Evolutionary conservation across 345 rosid genomes (phyloP).

Genomic region (Zanthoxylum bungeanum): DNA sequence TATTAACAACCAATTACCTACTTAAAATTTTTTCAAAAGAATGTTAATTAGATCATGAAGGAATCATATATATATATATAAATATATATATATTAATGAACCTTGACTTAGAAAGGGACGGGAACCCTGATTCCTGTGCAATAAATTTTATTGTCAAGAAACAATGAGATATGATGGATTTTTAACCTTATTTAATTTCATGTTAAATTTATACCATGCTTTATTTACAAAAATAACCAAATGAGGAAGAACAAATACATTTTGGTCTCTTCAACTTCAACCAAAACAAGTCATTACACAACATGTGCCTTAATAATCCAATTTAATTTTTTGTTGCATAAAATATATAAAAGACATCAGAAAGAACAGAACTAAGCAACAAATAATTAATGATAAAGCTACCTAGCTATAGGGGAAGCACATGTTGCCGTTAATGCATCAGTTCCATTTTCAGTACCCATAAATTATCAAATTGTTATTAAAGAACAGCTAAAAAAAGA

Average conservation of each 20-base stretch:
- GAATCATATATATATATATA: too few species aligned
- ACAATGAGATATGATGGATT: too few species aligned
- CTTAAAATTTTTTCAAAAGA: too few species aligned
- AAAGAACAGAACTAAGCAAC: slow-evolving; percentile 1
- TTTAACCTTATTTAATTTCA: too few species aligned
- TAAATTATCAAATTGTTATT: neutral
- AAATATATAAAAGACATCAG: neutral
- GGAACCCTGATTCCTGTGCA: too few species aligned
- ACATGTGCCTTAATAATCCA: neutral
- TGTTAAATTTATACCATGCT: too few species aligned
- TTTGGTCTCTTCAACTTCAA: neutral
- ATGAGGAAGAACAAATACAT: neutral
- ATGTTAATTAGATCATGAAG: too few species aligned
- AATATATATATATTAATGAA: too few species aligned
- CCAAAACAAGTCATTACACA: neutral
- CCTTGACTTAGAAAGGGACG: too few species aligned
- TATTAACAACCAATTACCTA: too few species aligned
- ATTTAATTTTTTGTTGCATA: neutral
- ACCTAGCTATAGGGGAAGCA: neutral
- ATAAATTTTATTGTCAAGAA: too few species aligned
- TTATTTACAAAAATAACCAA: too few species aligned
- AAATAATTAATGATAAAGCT: neutral
- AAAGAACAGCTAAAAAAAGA: neutral
- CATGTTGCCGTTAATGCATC: neutral
- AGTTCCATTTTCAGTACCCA: neutral